Conservation (phyloP, 805 yeast species). For the Geotrichum ghanense region DNA sequence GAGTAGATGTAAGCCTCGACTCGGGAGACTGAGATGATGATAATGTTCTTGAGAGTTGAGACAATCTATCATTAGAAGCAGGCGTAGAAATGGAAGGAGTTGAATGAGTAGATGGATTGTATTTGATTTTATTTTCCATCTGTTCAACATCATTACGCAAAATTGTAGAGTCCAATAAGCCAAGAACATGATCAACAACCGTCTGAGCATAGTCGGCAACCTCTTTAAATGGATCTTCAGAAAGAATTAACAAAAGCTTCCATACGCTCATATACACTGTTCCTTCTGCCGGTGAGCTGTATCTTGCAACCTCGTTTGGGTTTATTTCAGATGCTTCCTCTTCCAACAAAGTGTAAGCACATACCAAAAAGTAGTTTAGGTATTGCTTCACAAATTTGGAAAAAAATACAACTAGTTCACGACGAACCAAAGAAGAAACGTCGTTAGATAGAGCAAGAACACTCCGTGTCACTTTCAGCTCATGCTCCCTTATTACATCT, state of each 20-base stretch:
- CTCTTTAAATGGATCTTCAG: slow-evolving; percentile 83
- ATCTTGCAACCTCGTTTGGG: slow-evolving; percentile 49
- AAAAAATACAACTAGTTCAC: slow-evolving; percentile 69
- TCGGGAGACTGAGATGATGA: slow-evolving; percentile 3
- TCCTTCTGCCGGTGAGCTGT: slow-evolving; percentile 73
- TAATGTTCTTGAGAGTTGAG: neutral
- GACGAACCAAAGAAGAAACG: slow-evolving; percentile 81
- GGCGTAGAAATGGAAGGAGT: slow-evolving; percentile 5
- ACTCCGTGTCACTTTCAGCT: slow-evolving; percentile 56
- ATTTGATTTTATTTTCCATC: slow-evolving; percentile 11
- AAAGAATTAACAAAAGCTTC: slow-evolving; percentile 68
- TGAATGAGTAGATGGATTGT: slow-evolving; percentile 1
- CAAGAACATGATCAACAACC: slow-evolving; percentile 61
- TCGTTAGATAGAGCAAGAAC: slow-evolving; percentile 64
- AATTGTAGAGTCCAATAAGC: slow-evolving; percentile 52
- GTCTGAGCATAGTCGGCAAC: slow-evolving; percentile 62
- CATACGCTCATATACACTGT: slow-evolving; percentile 77
- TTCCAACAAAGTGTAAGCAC: slow-evolving; percentile 75
- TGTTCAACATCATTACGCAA: slow-evolving; percentile 52
- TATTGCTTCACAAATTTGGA: slow-evolving; percentile 64
- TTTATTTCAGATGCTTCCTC: slow-evolving; percentile 63
- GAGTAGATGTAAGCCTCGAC: slow-evolving; percentile 9
- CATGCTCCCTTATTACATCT: slow-evolving; percentile 38
- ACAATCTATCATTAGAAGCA: neutral
- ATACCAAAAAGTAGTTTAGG: slow-evolving; percentile 64